Percentiles rank a stretch among this genome's conserved stretches.
These are phyloP conservation scores for Nitzschia inconspicua DNA, from an alignment of 108 stramenopile genomes.

Conservation along the genomic window DNA sequence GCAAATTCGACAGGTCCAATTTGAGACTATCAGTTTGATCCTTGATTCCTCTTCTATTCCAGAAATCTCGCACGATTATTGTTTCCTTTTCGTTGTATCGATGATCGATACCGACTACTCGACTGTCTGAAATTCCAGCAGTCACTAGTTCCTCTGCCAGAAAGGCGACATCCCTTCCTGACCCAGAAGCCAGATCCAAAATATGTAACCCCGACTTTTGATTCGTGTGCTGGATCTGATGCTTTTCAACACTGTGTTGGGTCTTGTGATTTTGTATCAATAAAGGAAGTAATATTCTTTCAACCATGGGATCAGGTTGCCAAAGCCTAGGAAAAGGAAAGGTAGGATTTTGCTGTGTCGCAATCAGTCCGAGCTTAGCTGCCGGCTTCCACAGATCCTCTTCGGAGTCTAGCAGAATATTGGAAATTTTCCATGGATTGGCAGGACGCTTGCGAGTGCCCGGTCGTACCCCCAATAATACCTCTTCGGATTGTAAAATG, in stretches of 20 bases:
- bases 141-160: slow-evolving; percentile 69
- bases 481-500: background rate
- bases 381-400: slow-evolving; percentile 20
- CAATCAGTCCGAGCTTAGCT: slow-evolving; percentile 5
- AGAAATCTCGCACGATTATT: slow-evolving; percentile 53
- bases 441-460: slow-evolving; percentile 14
- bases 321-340: slow-evolving; percentile 59
- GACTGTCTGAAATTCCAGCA: slow-evolving; percentile 3
- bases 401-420: slow-evolving; percentile 22
- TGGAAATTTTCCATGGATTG: slow-evolving; percentile 34
- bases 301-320: slow-evolving; percentile 77
- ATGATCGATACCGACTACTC: slow-evolving; percentile 66
- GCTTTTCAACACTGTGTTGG: no score
- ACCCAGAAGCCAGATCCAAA: slow-evolving; percentile 78
- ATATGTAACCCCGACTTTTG: slow-evolving; percentile 18
- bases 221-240: background rate
- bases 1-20: slow-evolving; percentile 51
- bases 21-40: slow-evolving; percentile 33
- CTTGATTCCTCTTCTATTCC: slow-evolving; percentile 52
- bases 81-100: slow-evolving; percentile 58
- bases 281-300: slow-evolving; percentile 42
- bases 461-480: slow-evolving; percentile 13
- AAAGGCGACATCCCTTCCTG: slow-evolving; percentile 77
- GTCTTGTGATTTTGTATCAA: slow-evolving; percentile 17
- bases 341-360: background rate